Base-by-base conservation (phyloP, 805 yeast genomes). In the Yarrowia bubula region DNA sequence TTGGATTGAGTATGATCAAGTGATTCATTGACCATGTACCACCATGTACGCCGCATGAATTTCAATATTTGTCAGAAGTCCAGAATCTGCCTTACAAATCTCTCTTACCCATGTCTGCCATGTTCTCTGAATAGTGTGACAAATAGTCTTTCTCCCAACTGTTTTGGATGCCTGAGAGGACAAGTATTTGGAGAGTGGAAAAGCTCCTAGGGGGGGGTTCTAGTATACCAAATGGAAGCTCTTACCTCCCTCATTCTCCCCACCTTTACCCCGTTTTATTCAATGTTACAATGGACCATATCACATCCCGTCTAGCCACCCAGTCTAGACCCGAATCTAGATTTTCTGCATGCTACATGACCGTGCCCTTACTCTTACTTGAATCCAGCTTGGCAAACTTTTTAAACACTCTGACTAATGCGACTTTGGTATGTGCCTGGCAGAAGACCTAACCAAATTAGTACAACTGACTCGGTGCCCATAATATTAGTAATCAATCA, bases 261-360 rank as follows among this genome's bases (percentile, higher is more conserved):
- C 22, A 4, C 8, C 3, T 31, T 15, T 47, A 4, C 9, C 15
- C 35, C 10, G 10, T 10, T 11, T 33, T n/a, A n/a, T 3, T 10
- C 53, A 47, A 33, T 33, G 39, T 33, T 7, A 33, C 53, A 8
- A n/a, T 47, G 37, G n/a, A 3, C 18, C 33, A 28, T 6, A 42
- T 15, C 9, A 14, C 14, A 17, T 7, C 3, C 14, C 7, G 4
- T 18, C 31, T 18, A 11, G n/a, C 31, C 9, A 46, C 38, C 41
- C 39, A 33, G 55, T 48, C 55, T 48, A 48, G 55, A 48, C 55
- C 55, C 17, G 18, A 48, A 35, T 48, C 41, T 48, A 48, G 55
- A 48, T 47, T 47, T 17, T 22, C 28, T 18, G 39, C 31, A 48
- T 35, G 55, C 39, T 35, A 48, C 55, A 48, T 48, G 22, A 14